Conservation (phyloP, 2,329 filamentous ascomycete genomes). For the Herpotrichia juniperi region DNA sequence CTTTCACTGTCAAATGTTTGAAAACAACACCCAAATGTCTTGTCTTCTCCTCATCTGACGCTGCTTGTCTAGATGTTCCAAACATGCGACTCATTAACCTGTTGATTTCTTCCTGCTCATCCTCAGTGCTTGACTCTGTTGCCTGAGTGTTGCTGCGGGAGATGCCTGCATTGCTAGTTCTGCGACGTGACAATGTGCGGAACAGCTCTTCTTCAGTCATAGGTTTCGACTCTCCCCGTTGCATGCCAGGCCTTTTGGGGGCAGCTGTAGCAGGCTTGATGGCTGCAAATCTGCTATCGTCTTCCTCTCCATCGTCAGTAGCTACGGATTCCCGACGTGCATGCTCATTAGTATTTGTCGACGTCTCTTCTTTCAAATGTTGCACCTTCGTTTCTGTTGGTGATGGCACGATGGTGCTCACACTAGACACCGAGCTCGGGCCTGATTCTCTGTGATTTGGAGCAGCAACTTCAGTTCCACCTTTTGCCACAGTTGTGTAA, state of each 20-base stretch:
- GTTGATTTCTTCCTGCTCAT: slow-evolving; percentile 62
- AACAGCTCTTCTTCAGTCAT: slow-evolving; percentile 61
- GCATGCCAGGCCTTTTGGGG: slow-evolving; percentile 24
- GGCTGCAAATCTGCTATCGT: slow-evolving; percentile 21
- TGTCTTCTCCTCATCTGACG: slow-evolving; percentile 73
- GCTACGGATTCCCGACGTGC: slow-evolving; percentile 11
- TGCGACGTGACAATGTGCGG: slow-evolving; percentile 55
- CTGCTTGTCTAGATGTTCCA: slow-evolving; percentile 65
- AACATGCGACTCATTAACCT: slow-evolving; percentile 74
- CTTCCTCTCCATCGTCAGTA: slow-evolving; percentile 25
- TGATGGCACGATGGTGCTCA: slow-evolving; percentile 20
- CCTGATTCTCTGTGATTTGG: slow-evolving; percentile 2
- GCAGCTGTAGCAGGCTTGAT: slow-evolving; percentile 24
- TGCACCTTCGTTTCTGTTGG: slow-evolving; percentile 12
- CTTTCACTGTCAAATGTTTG: slow-evolving; percentile 68
- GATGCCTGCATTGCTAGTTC: slow-evolving; percentile 45
- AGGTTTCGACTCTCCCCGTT: slow-evolving; percentile 27
- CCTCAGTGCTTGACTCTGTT: slow-evolving; percentile 27
- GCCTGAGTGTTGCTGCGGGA: slow-evolving; percentile 29
- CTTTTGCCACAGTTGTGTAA: slow-evolving; percentile 20
- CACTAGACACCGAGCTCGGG: slow-evolving; percentile 14
- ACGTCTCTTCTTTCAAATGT: not conserved
- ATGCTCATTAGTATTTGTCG: slow-evolving; percentile 4
- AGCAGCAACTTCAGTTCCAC: not conserved
- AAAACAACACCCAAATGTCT: slow-evolving; percentile 72